Evolutionary conservation across 2,329 filamentous ascomycete species (phyloP).

Genomic region (Xenoacremonium recifei): DNA sequence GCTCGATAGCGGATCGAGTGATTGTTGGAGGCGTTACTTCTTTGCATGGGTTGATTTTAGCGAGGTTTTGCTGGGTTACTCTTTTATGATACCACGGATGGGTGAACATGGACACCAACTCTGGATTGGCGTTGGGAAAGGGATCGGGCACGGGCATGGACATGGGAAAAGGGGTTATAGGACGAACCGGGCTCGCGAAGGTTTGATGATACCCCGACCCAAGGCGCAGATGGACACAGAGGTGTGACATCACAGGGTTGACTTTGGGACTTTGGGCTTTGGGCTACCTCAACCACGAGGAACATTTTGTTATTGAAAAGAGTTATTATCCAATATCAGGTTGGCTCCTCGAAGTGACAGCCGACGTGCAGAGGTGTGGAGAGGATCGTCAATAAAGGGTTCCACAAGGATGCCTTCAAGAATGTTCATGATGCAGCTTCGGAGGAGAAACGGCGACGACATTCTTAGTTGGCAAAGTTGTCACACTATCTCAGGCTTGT

Average conservation of each 20-base stretch:
- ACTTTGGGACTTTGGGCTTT: background rate
- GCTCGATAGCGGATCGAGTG: conserved; percentile 1
- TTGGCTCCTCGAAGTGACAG: too few relatives aligned
- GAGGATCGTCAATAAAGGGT: background rate
- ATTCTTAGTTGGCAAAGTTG: too few relatives aligned
- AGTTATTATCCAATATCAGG: background rate
- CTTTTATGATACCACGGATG: conserved; percentile 25
- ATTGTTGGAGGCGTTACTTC: too few relatives aligned
- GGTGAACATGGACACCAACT: too few relatives aligned
- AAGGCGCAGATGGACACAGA: background rate
- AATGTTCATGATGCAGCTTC: too few relatives aligned
- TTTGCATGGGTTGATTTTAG: conserved; percentile 7
- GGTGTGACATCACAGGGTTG: conserved; percentile 6
- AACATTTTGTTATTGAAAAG: background rate
- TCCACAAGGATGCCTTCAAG: background rate
- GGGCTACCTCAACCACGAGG: background rate
- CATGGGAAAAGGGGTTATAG: background rate
- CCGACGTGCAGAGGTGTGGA: too few relatives aligned
- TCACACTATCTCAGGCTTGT: too few relatives aligned
- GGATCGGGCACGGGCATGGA: conserved; percentile 6
- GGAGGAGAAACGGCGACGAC: too few relatives aligned
- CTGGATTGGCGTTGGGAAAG: conserved; percentile 7
- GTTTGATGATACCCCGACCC: background rate
- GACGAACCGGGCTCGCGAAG: background rate
- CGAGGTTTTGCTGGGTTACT: background rate